Base-by-base conservation (phyloP, 768 basidiomycete genomes). In the Lactarius deliciosus region DNA sequence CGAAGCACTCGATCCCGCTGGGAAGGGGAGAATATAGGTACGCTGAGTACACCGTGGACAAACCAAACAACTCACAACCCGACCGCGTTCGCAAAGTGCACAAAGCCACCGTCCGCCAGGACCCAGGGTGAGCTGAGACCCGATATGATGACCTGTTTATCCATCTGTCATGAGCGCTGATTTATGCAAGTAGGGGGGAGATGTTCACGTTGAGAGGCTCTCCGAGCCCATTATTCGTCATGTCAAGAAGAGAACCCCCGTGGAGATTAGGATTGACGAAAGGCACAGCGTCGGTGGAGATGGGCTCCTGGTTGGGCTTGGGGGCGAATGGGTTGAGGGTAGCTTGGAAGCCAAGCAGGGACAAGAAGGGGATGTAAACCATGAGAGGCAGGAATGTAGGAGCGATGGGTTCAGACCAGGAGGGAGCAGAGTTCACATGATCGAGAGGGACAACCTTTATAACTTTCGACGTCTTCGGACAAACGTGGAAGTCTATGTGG, bases 1-100 rank as follows among this genome's bases (percentile, higher is more conserved):
- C 72, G 9, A 76, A 63, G 60, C 75, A 76, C 57, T 75, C 75
- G 11, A 43, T 58, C 15, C 70, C 73, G 64, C 70, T 71, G 13
- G 3, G 5, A 15, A 15, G 34, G 34, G 30, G 32, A 32, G 32
- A 32, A 8, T 32, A 32, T 32, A 32, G 32, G 32, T 50, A 50
- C 10, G 47, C n/a, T 22, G 10, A 0, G n/a, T 22, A 50, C 22
- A 5, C 5, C 10, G 15, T 1, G 8, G 10, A 36, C 36, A 22
- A 16, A 6, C 40, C 40, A n/a, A 9, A 65, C 64, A 10, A 65
- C 70, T 53, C 57, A 71, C 70, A 71, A 71, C 15, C 68, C 70
- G 47, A 66, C 18, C 8, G 63, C 57, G 1, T 69, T 69, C 0
- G 65, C 68, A 41, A 36, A 71, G 60, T 62, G 63, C 36, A 66